Evolutionary conservation across 768 basidiomycete species (phyloP).

Genomic region (Kwoniella sp.): DNA sequence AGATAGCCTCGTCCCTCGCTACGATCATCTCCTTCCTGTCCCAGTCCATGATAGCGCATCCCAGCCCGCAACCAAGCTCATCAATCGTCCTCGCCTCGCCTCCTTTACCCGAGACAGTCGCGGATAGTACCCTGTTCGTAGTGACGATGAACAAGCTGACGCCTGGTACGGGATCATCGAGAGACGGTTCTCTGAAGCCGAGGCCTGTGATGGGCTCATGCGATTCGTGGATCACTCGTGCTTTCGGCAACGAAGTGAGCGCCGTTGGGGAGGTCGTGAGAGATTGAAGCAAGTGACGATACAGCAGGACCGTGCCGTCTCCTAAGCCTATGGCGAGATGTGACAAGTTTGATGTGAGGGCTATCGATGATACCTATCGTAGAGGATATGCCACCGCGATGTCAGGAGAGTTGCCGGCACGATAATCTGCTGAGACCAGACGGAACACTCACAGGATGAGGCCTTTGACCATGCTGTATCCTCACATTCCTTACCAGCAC

Average conservation of each 20-base stretch:
- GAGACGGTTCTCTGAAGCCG: conserved; percentile 70
- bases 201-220: conserved; percentile 90
- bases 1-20: conserved; percentile 88
- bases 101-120: conserved; percentile 73
- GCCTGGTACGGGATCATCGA: conserved; percentile 41
- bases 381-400: background rate
- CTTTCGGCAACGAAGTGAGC: conserved; percentile 79
- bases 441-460: conserved; percentile 67
- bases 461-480: conserved; percentile 72
- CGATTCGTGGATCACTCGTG: conserved; percentile 75
- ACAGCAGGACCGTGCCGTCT: conserved; percentile 89
- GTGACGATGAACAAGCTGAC: conserved; percentile 81
- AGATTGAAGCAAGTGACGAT: conserved; percentile 88
- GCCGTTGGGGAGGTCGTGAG: conserved; percentile 67
- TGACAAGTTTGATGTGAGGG: conserved; percentile 73
- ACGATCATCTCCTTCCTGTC: conserved; percentile 69
- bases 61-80: conserved; percentile 79
- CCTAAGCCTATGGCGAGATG: conserved; percentile 92
- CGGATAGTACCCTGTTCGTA: conserved; percentile 70
- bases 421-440: conserved; percentile 9
- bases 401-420: background rate
- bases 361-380: conserved; percentile 78
- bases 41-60: conserved; percentile 82
- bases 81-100: conserved; percentile 71
- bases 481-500: conserved; percentile 73